Conservation (phyloP, 257 asterid genomes). For the Anisodus tanguticus region DNA sequence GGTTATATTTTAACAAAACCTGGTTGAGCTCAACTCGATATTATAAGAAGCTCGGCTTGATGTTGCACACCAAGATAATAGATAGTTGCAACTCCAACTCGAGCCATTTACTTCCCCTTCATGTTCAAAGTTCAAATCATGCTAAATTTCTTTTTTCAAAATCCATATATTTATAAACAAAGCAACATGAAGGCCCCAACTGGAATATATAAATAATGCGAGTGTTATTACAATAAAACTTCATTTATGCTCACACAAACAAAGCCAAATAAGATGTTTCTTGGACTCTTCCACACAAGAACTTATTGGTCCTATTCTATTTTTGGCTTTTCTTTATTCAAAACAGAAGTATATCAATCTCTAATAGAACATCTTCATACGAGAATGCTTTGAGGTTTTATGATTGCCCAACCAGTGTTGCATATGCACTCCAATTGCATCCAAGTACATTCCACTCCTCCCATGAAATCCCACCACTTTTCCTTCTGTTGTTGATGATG, state of each 20-base stretch:
- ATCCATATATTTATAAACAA: neutral
- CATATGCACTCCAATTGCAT: conserved; percentile 89
- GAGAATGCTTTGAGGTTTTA: conserved; percentile 48
- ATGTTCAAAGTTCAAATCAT: neutral
- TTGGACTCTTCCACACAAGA: neutral
- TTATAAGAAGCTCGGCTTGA: too few relatives aligned
- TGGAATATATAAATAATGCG: neutral
- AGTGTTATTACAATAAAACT: neutral
- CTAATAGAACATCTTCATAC: conserved; percentile 55
- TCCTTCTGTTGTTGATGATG: conserved; percentile 74
- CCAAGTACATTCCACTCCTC: conserved; percentile 68
- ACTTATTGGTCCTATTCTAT: neutral
- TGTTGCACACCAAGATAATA: too few relatives aligned
- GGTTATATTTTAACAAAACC: too few relatives aligned
- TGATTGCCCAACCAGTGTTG: conserved; percentile 87
- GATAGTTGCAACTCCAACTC: too few relatives aligned
- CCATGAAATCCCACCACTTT: conserved; percentile 92
- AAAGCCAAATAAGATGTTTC: neutral
- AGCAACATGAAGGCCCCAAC: neutral
- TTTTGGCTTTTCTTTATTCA: conserved; percentile 23
- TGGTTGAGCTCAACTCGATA: too few relatives aligned
- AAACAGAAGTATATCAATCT: neutral
- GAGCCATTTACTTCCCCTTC: neutral
- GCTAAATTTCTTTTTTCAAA: neutral
- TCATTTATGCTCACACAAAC: neutral